Percentiles rank a stretch among this genome's conserved stretches.
phyloP scores from a whole-genome alignment of 2,329 filamentous ascomycete genomes.

The Neurospora sp. region DNA sequence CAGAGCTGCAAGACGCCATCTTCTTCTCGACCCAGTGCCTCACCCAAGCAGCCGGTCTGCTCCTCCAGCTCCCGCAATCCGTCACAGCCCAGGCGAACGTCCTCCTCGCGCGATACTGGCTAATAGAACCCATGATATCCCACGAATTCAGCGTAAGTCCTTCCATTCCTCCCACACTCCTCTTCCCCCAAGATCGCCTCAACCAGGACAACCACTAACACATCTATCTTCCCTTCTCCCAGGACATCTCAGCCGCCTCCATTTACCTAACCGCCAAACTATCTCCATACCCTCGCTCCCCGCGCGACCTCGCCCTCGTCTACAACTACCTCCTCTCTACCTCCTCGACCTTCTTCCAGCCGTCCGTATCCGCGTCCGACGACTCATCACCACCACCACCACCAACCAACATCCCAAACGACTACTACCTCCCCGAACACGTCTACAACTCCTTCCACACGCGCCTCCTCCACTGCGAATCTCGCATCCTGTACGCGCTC shows the following conservation, averaged over 20 bases:
- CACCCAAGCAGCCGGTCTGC: conserved; percentile 68
- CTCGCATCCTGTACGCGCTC: conserved; percentile 63
- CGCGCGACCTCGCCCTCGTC: conserved; percentile 74
- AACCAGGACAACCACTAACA: background rate
- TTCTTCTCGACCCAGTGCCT: conserved; percentile 63
- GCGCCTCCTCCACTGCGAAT: conserved; percentile 64
- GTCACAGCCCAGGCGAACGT: conserved; percentile 80
- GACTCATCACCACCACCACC: conserved; percentile 16
- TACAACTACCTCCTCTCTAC: conserved; percentile 70
- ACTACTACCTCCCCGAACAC: conserved; percentile 64
- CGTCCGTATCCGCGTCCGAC: conserved; percentile 19
- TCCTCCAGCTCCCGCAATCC: conserved; percentile 77
- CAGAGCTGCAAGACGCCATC: conserved; percentile 61
- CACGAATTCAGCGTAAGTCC: conserved; percentile 47
- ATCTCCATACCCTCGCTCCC: conserved; percentile 63
- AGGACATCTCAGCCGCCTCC: conserved; percentile 74
- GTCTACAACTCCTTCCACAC: conserved; percentile 57
- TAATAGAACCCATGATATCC: conserved; percentile 45
- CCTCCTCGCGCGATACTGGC: conserved; percentile 72
- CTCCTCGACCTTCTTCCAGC: conserved; percentile 44
- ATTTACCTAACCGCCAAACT: conserved; percentile 79
- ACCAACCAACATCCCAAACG: conserved; percentile 32
- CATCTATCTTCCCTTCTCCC: conserved; percentile 4
- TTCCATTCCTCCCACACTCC: background rate
- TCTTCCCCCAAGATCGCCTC: background rate